These are phyloP conservation scores for Tuber microsphaerosporum DNA, from an alignment of 495 filamentous ascomycete genomes.

Conservation along the genomic window DNA sequence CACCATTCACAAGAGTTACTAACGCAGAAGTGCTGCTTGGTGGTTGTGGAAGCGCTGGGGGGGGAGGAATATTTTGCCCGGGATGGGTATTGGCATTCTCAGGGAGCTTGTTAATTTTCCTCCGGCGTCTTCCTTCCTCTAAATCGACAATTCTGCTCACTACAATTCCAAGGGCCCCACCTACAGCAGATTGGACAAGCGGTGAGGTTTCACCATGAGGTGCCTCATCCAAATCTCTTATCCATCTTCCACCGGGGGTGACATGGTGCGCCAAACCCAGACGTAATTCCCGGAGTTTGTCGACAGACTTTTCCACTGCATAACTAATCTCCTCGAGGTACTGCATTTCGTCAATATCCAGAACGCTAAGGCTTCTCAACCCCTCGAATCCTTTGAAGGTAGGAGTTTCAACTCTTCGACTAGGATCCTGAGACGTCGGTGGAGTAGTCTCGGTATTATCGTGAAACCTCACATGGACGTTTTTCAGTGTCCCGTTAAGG, in stretches of 20 bases:
- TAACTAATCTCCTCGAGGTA: constrained; percentile 86
- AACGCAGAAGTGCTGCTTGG: constrained; percentile 9
- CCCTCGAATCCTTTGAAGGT: constrained; percentile 79
- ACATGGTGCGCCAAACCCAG: constrained; percentile 66
- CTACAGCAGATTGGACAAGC: constrained; percentile 45
- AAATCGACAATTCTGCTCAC: constrained; percentile 61
- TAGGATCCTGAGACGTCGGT: constrained; percentile 39
- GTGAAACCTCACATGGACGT: constrained; percentile 85
- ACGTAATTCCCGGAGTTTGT: constrained; percentile 64
- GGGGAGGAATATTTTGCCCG: background rate
- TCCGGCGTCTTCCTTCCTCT: constrained; percentile 22
- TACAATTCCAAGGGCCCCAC: constrained; percentile 69
- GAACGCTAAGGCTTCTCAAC: constrained; percentile 69
- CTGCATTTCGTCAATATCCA: constrained; percentile 80
- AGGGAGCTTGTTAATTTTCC: constrained; percentile 15
- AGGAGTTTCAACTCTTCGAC: constrained; percentile 61
- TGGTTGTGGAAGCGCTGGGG: background rate
- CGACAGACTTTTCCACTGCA: constrained; percentile 66
- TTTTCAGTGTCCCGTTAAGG: constrained; percentile 57
- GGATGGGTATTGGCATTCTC: constrained; percentile 7
- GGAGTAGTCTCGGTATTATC: constrained; percentile 55
- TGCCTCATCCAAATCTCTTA: constrained; percentile 34
- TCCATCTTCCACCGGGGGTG: constrained; percentile 21
- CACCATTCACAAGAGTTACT: constrained; percentile 18
- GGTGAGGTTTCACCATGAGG: constrained; percentile 40